A percentile compares a stretch with the other conserved stretches of the same genome.
Conservation (phyloP, 805 yeast species). For the Kazachstania kunashirensis region DNA sequence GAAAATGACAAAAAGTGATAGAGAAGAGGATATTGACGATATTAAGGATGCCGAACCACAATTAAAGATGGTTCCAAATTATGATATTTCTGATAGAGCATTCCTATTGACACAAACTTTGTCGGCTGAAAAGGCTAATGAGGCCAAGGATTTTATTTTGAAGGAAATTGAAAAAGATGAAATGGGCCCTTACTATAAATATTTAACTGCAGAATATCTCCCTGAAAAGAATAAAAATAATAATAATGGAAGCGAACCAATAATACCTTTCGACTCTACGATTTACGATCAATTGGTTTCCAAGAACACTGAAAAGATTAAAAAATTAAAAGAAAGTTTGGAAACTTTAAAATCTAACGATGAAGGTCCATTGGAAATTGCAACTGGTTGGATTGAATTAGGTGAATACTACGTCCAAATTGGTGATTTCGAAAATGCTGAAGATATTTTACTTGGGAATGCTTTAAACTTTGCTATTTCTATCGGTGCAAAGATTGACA, state of each 20-base stretch:
- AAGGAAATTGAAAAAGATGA: slow-evolving; percentile 47
- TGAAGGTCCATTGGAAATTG: slow-evolving; percentile 81
- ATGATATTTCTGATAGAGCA: slow-evolving; percentile 69
- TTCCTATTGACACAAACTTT: slow-evolving; percentile 43
- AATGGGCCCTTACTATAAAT: slow-evolving; percentile 76
- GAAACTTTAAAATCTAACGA: slow-evolving; percentile 43
- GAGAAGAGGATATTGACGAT: slow-evolving; percentile 15
- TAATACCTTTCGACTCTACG: slow-evolving; percentile 46
- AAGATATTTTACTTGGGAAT: slow-evolving; percentile 40
- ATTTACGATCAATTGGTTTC: slow-evolving; percentile 42
- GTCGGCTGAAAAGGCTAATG: slow-evolving; percentile 5
- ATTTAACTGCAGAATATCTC: slow-evolving; percentile 33
- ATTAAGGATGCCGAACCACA: slow-evolving; percentile 19
- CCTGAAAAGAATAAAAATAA: background rate
- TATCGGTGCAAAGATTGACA: slow-evolving; percentile 84
- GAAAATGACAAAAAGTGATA: slow-evolving; percentile 2
- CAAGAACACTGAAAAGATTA: slow-evolving; percentile 48
- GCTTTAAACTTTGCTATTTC: slow-evolving; percentile 75
- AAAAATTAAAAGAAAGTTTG: slow-evolving; percentile 36
- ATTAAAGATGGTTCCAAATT: slow-evolving; percentile 59
- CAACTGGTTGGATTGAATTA: slow-evolving; percentile 64
- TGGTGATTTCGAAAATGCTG: slow-evolving; percentile 70
- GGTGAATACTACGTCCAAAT: slow-evolving; percentile 84
- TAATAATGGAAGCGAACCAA: background rate
- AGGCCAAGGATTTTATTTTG: slow-evolving; percentile 30